Evolutionary conservation across 2,329 filamentous ascomycete species (phyloP).

Genomic region (Fusarium papillatum): DNA sequence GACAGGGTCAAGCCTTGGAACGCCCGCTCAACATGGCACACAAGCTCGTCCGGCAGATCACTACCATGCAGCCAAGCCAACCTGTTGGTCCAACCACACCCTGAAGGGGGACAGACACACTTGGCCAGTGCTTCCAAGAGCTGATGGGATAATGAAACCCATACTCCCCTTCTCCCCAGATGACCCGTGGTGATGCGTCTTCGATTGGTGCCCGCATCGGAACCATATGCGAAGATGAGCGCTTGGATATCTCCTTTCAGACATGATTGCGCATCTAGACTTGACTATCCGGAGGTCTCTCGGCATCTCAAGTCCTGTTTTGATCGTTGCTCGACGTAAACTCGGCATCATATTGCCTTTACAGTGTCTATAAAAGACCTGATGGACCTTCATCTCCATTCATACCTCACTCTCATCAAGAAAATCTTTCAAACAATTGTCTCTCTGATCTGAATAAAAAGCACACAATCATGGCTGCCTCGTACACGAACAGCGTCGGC

Average conservation of each 20-base stretch:
- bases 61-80: constrained; percentile 31
- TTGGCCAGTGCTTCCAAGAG: constrained; percentile 12
- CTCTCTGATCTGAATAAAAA: constrained; percentile 4
- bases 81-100: constrained; percentile 13
- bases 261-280: constrained; percentile 21
- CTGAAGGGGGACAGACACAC: not conserved
- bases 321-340: not conserved
- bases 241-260: constrained; percentile 29
- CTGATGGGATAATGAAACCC: constrained; percentile 35
- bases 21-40: not conserved
- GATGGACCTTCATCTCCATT: not conserved
- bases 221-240: constrained; percentile 26
- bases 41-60: constrained; percentile 25
- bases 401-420: not conserved
- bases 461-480: constrained; percentile 32
- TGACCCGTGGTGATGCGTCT: constrained; percentile 25
- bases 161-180: constrained; percentile 26
- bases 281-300: constrained; percentile 32
- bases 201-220: constrained; percentile 45
- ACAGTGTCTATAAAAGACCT: constrained; percentile 25
- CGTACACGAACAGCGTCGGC: constrained; percentile 33
- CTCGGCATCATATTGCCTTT: not conserved
- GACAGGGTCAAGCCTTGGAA: not conserved
- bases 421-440: not conserved
- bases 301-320: constrained; percentile 31